Percentiles rank a stretch among this genome's conserved stretches.
phyloP scores from a whole-genome alignment of 2,329 filamentous ascomycete species.

The Trichoderma polysporum region DNA sequence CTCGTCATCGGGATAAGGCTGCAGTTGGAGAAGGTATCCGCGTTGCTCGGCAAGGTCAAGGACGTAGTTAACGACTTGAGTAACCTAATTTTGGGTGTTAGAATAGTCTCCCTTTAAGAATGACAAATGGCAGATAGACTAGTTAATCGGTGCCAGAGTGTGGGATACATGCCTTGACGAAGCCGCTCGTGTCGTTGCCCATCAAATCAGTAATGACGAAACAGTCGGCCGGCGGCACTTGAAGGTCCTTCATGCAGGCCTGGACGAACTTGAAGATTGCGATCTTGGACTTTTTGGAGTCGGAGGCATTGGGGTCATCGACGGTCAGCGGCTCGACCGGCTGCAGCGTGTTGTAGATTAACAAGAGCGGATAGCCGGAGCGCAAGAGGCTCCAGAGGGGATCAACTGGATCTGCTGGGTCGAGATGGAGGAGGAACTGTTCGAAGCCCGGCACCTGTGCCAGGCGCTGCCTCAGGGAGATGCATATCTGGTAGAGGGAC shows the following conservation, averaged over 20 bases:
- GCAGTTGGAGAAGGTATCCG: slow-evolving; percentile 66
- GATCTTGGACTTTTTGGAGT: slow-evolving; percentile 78
- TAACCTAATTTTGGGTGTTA: slow-evolving; percentile 52
- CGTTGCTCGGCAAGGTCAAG: slow-evolving; percentile 80
- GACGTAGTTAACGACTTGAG: slow-evolving; percentile 87
- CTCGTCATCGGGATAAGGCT: slow-evolving; percentile 58
- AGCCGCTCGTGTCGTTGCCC: slow-evolving; percentile 92
- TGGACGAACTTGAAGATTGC: slow-evolving; percentile 92
- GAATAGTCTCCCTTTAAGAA: background rate
- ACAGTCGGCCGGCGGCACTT: slow-evolving; percentile 75
- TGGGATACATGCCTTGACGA: slow-evolving; percentile 72
- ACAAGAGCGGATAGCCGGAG: slow-evolving; percentile 78
- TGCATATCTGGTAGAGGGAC: slow-evolving; percentile 93
- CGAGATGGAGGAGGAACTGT: slow-evolving; percentile 68
- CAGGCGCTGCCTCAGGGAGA: slow-evolving; percentile 78
- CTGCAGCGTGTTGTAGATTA: slow-evolving; percentile 82
- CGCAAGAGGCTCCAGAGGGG: slow-evolving; percentile 86
- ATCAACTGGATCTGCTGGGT: slow-evolving; percentile 75
- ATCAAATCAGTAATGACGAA: slow-evolving; percentile 92
- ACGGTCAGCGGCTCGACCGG: slow-evolving; percentile 68
- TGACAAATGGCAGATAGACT: too few relatives aligned
- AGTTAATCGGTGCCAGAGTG: background rate
- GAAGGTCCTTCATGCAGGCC: slow-evolving; percentile 79
- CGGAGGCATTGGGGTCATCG: slow-evolving; percentile 59
- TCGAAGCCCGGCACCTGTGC: slow-evolving; percentile 82